Base-by-base conservation (phyloP, 148 eudicot genomes). In the Drosera capensis region DNA sequence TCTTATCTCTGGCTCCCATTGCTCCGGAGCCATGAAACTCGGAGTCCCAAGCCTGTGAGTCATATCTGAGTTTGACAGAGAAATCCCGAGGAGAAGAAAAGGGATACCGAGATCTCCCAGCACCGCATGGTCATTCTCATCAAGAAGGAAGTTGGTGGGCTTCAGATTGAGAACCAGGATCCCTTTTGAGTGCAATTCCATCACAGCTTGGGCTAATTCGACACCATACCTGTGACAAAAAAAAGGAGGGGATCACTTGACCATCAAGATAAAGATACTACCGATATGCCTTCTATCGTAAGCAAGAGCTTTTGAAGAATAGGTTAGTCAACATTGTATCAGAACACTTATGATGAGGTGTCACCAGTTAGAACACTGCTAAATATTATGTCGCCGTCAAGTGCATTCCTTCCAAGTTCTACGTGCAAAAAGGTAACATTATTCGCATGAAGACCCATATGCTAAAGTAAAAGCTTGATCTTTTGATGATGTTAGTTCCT, bases 21-120 rank as follows among this genome's bases (percentile, higher is more conserved):
- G 93, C 57, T 86, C 95, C 25, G 95, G 95, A 64, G 95, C 86
- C 93, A 86, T 78, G 41, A 78, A 86, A 34, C 75, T 73, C 22
- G 93, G 86, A 18, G 78, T 78, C 24, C 95, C 95, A 43, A 68
- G 63, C 31, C 74, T 62, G 40, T 64, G 68, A 47, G 65, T 49
- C 58, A 62, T 41, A 59, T 80, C 78, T 40, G 74, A 38, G 60
- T 57, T 68, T 23, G 71, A 57, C 42, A 70, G 45, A 12, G 78
- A 42, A 18, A 69, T 38, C 30, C 80, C 83, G 22, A 73, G 61
- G 43, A 86, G 77, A 50, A 71, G 59, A 63, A 60, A 66, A 13
- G 95, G 74, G 43, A 75, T 60, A 26, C 95, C 93, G 18, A 78
- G 5, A 59, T 86, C 95, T 38, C 95, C 95, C 38, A 86, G 49